phyloP scores from a whole-genome alignment of 1,284 basidiomycete genomes.

The Cryptococcus deneoformans region DNA sequence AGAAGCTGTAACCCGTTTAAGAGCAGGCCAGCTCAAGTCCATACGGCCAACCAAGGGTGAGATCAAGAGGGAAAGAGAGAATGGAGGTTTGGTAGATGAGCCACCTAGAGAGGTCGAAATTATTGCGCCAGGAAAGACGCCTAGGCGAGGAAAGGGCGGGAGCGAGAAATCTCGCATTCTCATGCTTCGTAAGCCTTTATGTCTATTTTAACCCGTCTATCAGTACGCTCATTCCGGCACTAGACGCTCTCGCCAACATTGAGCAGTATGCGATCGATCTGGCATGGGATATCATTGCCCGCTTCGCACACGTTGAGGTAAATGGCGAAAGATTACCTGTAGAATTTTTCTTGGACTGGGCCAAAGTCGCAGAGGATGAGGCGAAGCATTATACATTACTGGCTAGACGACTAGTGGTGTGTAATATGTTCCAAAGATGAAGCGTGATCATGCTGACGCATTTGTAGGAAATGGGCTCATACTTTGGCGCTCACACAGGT shows the following conservation, averaged over 20 bases:
- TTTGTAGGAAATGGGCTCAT: slow-evolving; percentile 60
- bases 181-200: slow-evolving; percentile 58
- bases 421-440: neutral
- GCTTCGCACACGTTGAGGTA: slow-evolving; percentile 57
- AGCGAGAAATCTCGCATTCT: slow-evolving; percentile 64
- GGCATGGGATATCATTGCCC: slow-evolving; percentile 82
- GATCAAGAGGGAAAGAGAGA: slow-evolving; percentile 22
- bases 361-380: slow-evolving; percentile 79
- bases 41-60: slow-evolving; percentile 38
- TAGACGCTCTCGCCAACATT: slow-evolving; percentile 73
- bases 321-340: slow-evolving; percentile 58
- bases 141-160: slow-evolving; percentile 52
- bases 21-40: slow-evolving; percentile 33
- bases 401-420: slow-evolving; percentile 51
- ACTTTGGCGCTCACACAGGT: slow-evolving; percentile 59
- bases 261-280: slow-evolving; percentile 89
- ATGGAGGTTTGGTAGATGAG: slow-evolving; percentile 55
- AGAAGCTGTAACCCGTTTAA: slow-evolving; percentile 35
- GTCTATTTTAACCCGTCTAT: neutral
- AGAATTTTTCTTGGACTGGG: slow-evolving; percentile 71
- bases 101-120: slow-evolving; percentile 67
- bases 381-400: slow-evolving; percentile 63
- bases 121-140: slow-evolving; percentile 58
- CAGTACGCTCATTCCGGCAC: neutral
- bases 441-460: neutral